A percentile compares a stretch with the other conserved stretches of the same genome.
phyloP scores from a whole-genome alignment of 2,329 filamentous ascomycete species.

The Pseudogymnoascus destructans region DNA sequence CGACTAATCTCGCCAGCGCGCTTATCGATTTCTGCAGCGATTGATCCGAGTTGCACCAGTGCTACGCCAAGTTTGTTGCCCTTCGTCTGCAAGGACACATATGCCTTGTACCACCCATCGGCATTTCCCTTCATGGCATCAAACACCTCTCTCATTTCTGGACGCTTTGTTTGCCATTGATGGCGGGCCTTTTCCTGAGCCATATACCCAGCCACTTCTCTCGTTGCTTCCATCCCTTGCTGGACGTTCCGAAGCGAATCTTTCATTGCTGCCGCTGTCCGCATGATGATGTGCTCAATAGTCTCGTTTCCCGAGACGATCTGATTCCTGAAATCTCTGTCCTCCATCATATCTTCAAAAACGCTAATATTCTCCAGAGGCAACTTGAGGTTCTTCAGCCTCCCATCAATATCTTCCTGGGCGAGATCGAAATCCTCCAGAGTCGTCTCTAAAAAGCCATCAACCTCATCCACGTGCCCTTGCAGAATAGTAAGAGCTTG shows the following conservation, averaged over 20 bases:
- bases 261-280: constrained; percentile 62
- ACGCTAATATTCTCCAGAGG: constrained; percentile 71
- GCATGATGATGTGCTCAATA: constrained; percentile 77
- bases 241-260: constrained; percentile 67
- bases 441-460: constrained; percentile 76
- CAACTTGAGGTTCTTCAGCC: constrained; percentile 66
- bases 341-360: constrained; percentile 80
- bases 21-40: constrained; percentile 75
- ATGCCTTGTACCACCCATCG: constrained; percentile 75
- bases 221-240: constrained; percentile 63
- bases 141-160: constrained; percentile 57
- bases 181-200: constrained; percentile 47
- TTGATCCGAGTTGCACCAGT: constrained; percentile 58
- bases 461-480: constrained; percentile 84
- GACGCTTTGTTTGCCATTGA: constrained; percentile 47
- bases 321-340: constrained; percentile 66
- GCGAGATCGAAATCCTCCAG: constrained; percentile 75
- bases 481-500: constrained; percentile 85
- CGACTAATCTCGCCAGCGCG: constrained; percentile 74
- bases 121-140: constrained; percentile 87
- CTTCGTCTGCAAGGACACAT: constrained; percentile 62
- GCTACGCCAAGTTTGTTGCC: constrained; percentile 56
- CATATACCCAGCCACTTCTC: constrained; percentile 66
- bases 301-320: constrained; percentile 80
- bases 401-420: constrained; percentile 62